phyloP scores from a whole-genome alignment of 1,284 basidiomycete genomes.

The Ceratobasidium sp. region DNA sequence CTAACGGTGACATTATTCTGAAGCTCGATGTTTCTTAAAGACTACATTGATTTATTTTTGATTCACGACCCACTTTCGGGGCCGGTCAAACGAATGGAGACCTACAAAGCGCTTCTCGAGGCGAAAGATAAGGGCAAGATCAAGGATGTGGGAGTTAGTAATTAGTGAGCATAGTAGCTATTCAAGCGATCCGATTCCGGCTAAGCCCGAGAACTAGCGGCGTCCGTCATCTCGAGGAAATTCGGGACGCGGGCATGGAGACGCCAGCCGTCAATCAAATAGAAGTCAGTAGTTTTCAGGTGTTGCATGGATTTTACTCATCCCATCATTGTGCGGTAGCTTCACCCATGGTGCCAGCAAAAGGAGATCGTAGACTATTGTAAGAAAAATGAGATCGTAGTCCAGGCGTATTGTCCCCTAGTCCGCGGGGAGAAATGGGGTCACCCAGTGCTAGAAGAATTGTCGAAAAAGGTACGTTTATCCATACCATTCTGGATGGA shows the following conservation, averaged over 20 bases:
- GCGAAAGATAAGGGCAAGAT: conserved; percentile 75
- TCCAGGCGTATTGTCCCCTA: conserved; percentile 85
- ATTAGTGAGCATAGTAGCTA: conserved; percentile 67
- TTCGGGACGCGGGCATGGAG: conserved; percentile 70
- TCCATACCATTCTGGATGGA: background rate
- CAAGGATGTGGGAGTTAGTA: conserved; percentile 80
- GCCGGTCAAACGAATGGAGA: conserved; percentile 68
- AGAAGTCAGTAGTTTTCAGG: conserved; percentile 64
- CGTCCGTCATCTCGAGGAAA: conserved; percentile 82
- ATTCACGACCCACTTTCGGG: conserved; percentile 81
- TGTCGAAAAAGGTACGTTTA: conserved; percentile 69
- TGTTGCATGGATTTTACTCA: background rate
- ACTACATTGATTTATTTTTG: conserved; percentile 83
- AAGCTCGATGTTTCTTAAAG: conserved; percentile 55
- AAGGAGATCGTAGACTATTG: conserved; percentile 84
- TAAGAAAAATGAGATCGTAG: conserved; percentile 71
- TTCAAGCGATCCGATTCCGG: background rate
- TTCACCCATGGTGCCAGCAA: conserved; percentile 90
- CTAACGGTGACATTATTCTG: conserved; percentile 43
- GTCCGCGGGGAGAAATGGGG: conserved; percentile 71
- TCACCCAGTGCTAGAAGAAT: conserved; percentile 65
- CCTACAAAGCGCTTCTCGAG: conserved; percentile 74
- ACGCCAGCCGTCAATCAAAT: conserved; percentile 87
- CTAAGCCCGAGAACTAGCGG: conserved; percentile 63
- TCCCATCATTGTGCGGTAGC: conserved; percentile 57